A percentile compares a stretch with the other conserved stretches of the same genome.
These are phyloP conservation scores for Thozetella sp. DNA, from an alignment of 495 filamentous ascomycete species.

Conservation along the genomic window DNA sequence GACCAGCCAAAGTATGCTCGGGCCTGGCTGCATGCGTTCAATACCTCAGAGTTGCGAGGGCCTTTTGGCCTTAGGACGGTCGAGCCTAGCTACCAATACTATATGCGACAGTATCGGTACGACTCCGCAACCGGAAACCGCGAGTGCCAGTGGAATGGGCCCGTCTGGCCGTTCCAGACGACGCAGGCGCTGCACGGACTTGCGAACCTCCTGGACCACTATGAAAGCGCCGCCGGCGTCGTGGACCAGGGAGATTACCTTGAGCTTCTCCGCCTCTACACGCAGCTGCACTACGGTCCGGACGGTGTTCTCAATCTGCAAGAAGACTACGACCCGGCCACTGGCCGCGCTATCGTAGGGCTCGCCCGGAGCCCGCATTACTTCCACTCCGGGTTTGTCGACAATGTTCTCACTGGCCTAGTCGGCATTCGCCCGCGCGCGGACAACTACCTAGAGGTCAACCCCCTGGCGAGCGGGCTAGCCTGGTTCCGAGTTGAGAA, in stretches of 20 bases:
- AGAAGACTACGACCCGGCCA: conserved; percentile 26
- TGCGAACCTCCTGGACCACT: conserved; percentile 31
- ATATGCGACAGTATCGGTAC: conserved; percentile 24
- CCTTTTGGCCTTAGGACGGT: conserved; percentile 23
- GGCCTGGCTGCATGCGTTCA: conserved; percentile 16
- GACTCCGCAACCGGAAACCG: conserved; percentile 12
- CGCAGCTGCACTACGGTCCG: conserved; percentile 24
- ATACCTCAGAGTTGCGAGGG: conserved; percentile 3
- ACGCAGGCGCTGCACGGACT: conserved; percentile 26
- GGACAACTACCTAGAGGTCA: conserved; percentile 27
- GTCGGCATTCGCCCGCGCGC: conserved; percentile 26
- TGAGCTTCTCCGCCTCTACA: conserved; percentile 23
- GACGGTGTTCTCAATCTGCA: conserved; percentile 25
- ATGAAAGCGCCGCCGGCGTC: conserved; percentile 15
- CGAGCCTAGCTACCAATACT: conserved; percentile 32
- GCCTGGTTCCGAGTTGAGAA: conserved; percentile 28
- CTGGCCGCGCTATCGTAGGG: conserved; percentile 9
- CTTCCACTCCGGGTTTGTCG: conserved; percentile 32
- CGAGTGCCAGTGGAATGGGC: conserved; percentile 35
- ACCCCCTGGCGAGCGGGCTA: conserved; percentile 23
- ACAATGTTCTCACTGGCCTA: conserved; percentile 25
- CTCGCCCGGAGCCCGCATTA: conserved; percentile 28
- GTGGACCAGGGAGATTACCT: conserved; percentile 19
- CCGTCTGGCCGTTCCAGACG: conserved; percentile 31
- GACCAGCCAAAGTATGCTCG: conserved; percentile 20